phyloP scores from a whole-genome alignment of 768 basidiomycete genomes.

The Terana coerulea region DNA sequence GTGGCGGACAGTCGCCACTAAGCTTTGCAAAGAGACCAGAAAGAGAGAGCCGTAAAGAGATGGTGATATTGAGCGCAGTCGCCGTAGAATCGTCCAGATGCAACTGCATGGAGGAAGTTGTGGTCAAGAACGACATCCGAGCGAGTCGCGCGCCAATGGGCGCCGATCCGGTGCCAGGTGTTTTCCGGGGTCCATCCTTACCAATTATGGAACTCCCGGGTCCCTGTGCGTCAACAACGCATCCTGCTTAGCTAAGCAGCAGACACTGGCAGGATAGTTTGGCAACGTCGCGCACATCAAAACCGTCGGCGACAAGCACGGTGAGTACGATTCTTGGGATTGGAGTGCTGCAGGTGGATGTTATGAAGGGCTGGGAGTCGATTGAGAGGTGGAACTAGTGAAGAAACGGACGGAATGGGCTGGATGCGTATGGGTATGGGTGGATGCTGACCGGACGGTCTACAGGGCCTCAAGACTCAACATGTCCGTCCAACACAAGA shows the following conservation, averaged over 20 bases:
- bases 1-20: too few species aligned
- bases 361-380: constrained; percentile 17
- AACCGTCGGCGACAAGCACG: constrained; percentile 60
- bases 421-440: constrained; percentile 47
- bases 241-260: constrained; percentile 7
- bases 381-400: constrained; percentile 12
- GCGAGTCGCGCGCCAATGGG: background rate
- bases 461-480: constrained; percentile 33
- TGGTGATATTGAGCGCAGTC: too few species aligned
- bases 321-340: constrained; percentile 49
- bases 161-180: constrained; percentile 1
- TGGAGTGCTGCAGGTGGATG: constrained; percentile 21
- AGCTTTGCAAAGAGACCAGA: too few species aligned
- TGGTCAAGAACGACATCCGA: too few species aligned
- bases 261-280: background rate
- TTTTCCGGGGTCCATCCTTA: background rate
- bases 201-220: constrained; percentile 3
- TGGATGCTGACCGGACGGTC: constrained; percentile 42
- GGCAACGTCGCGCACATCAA: constrained; percentile 16
- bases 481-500: constrained; percentile 86
- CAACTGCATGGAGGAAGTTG: too few species aligned
- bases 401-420: constrained; percentile 33
- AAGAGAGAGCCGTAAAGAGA: too few species aligned
- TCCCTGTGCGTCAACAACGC: background rate
- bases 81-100: too few species aligned